Percentiles rank a stretch among this genome's conserved stretches.
Evolutionary conservation across 148 eudicot genomes (phyloP).

Genomic region (Gaultheria prostrata): DNA sequence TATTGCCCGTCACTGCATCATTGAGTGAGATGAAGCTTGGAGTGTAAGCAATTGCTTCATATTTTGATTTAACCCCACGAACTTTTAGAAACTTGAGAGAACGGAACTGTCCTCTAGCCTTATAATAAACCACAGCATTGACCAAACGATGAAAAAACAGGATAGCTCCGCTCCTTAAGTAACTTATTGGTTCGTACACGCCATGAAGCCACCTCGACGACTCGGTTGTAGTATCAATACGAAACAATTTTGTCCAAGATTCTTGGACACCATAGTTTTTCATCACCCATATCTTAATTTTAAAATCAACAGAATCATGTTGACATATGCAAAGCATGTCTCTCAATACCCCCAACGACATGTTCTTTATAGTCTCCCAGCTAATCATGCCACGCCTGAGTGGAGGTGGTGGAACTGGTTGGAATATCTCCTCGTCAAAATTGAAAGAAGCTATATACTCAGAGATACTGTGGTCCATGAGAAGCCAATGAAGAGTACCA

Average conservation of each 20-base stretch:
- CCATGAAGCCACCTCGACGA: not conserved
- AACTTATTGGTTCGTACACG: constrained; percentile 9
- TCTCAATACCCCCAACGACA: constrained; percentile 18
- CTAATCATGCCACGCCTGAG: not conserved
- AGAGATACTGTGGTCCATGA: not conserved
- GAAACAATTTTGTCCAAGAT: constrained; percentile 18
- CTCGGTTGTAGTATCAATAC: not conserved
- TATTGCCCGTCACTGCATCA: constrained; percentile 18
- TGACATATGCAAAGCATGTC: constrained; percentile 20
- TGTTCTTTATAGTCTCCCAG: not conserved
- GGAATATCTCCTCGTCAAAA: constrained; percentile 21
- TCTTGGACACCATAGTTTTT: not conserved
- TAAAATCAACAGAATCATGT: not conserved
- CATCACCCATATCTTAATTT: not conserved
- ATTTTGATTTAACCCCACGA: not conserved
- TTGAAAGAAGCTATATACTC: too few relatives aligned
- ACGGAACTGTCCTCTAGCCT: not conserved
- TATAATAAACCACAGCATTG: constrained; percentile 12
- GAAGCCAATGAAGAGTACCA: constrained; percentile 20
- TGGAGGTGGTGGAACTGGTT: constrained; percentile 16
- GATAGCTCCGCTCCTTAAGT: constrained; percentile 16
- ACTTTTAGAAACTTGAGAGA: not conserved
- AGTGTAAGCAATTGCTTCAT: not conserved
- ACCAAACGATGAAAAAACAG: constrained; percentile 1
- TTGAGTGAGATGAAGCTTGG: constrained; percentile 24